Evolutionary conservation across 441 rosid genomes (phyloP), one percentile per base, ranked within the genome.

Genomic region (Corymbia calophylla): DNA sequence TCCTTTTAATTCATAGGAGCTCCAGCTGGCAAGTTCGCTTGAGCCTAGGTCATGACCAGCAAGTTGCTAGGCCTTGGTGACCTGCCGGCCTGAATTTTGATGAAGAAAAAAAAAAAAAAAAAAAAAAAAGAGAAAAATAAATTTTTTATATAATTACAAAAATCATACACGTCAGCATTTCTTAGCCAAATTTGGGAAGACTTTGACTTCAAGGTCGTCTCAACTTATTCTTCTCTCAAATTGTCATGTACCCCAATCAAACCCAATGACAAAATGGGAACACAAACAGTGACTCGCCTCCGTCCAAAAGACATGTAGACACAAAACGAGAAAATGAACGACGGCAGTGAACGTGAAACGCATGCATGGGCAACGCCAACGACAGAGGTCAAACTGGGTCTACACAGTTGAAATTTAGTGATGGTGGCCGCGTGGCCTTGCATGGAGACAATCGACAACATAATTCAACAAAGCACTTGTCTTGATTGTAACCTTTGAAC

Each of bases 121-220:
- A 55, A 23, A 9, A 1, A 3, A 1, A 4, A 0, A 56, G 25
- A 23, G 6, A 25, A 23, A 25, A 58, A 1, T n/a, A 25, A 23
- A 23, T 25, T 58, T 58, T 25, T 4, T 9, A 5, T 58, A 58
- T 9, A 58, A 58, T 58, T 58, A 58, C 25, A 29, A 58, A 25
- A 58, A 58, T 58, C 15, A 58, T 58, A 27, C 23, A 25, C 1
- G 15, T 58, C 1, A 25, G 0, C 14, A 58, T 58, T 58, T 58
- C n/a, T 58, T 25, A 14, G 64, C 14, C 64, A 58, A 58, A 58
- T 23, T 39, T 39, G 44, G 44, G 44, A 5, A 64, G 35, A 64
- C 31, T 64, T 64, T 29, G 70, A 64, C 15, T n/a, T 64, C 70
- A 64, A 64, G 16, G 31, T n/a, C 19, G 3, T 64, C 70, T 64